Evolutionary conservation across 1,139 yeast species (phyloP), one percentile per base, ranked within the genome.

Genomic region (Lodderomyces metapsilosis): DNA sequence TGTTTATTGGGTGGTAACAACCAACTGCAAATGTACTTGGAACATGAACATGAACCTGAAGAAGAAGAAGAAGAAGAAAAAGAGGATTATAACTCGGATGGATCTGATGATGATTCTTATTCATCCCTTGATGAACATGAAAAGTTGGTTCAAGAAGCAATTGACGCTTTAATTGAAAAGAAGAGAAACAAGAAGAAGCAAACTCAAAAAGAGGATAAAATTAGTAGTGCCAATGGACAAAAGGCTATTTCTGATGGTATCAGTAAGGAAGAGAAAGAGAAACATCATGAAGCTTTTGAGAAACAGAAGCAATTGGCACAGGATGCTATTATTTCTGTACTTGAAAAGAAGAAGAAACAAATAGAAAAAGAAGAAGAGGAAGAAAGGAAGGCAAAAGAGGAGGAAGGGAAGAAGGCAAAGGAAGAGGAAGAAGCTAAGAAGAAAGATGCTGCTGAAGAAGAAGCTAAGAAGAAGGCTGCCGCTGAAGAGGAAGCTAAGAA

Each of bases 401-500:
- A 42, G 27, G 36, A 37, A 34, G n/a, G n/a, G n/a, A 43, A 39
- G 39, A 39, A 38, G 38, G 32, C 34, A 28, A 41, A 34, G 32
- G 37, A 21, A 15, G 37, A 16, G 30, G 16, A 9, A 22, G 27
- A 22, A 21, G 34, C 38, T 20, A 20, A 25, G 37, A 37, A 43
- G 33, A 33, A 38, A 23, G 39, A 35, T 28, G 37, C 18, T 9
- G 22, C 34, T 20, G 37, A 38, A 35, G 36, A 16, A 18, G 10
- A 20, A 10, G 40, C 43, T 31, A 33, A 39, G 32, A 40, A 20
- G 31, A 36, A 48, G 42, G 34, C 45, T 16, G 32, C 17, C 43
- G 53, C 52, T 21, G 48, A 46, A 30, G 34, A 17, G 11, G 34
- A 35, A 18, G 53, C 48, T 3, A 37, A 41, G 39, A 43, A 36